Evolutionary conservation across 352 stramenopile species (phyloP), one percentile per base, ranked within the genome.

Genomic region (Phytopythium chamaehyphon): DNA sequence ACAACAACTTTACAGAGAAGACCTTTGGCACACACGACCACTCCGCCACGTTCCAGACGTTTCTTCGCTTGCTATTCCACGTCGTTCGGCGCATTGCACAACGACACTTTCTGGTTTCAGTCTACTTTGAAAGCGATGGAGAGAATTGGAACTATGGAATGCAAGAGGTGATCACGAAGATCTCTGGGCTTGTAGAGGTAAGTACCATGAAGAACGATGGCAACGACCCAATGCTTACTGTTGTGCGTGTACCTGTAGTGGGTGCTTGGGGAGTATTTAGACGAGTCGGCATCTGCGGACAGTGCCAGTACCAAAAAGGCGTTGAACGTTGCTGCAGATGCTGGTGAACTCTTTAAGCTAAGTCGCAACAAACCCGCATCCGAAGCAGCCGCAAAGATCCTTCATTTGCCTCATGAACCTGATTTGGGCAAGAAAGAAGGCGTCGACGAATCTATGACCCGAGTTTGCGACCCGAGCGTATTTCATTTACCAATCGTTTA

Each of bases 401-500:
- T 70, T 21, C 31, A 38, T 6, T 43, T 68, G 8, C 54, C 53
- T 0, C 61, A 62, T 36, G 69, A 79, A 8, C 54, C 31, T 10
- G 60, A 61, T 22, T n/a, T 62, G 49, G 57, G 12, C 44, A 62
- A 40, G 6, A 54, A 43, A 6, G 59, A 62, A 28, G 45, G 60
- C 15, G 54, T 64, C 16, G 55, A 73, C 23, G 58, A 69, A 6
- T 57, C 59, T 19, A 51, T 61, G 24, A 59, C 55, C 1, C 66
- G 75, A 2, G 77, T 90, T 24, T 93, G 83, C 35, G 78, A 89
- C 18, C 63, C 76, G 0, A 91, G 78, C 37, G 68, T 90, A 15
- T 93, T 90, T 40, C 79, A 90, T 39, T 60, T 93, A 18, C 76
- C 80, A 2, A 65, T 85, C 2, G 80, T 89, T 6, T 89, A 90